Evolutionary conservation across 2,329 filamentous ascomycete genomes (phyloP).

Genomic region (Eutypa lata): DNA sequence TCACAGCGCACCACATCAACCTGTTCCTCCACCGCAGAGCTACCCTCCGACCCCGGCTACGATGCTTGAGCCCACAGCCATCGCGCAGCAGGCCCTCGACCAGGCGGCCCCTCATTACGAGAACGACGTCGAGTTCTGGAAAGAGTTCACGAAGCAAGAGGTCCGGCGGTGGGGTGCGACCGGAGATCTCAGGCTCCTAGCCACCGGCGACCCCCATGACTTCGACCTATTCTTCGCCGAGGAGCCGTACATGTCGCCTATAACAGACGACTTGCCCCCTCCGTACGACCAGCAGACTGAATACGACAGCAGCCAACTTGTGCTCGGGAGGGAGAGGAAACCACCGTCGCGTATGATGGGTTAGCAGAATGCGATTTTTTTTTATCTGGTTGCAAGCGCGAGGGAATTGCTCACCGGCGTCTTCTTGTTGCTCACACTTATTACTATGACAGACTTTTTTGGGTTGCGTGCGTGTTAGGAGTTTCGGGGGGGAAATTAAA

Average conservation of each 20-base stretch:
- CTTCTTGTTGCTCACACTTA: no score
- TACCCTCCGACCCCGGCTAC: constrained; percentile 14
- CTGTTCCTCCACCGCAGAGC: constrained; percentile 7
- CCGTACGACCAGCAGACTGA: not conserved
- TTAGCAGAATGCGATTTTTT: no score
- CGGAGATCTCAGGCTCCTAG: constrained; percentile 24
- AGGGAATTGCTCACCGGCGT: no score
- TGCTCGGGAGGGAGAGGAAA: no score
- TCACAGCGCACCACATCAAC: constrained; percentile 9
- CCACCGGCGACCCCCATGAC: constrained; percentile 20
- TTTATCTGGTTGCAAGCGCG: no score
- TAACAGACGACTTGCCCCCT: constrained; percentile 11
- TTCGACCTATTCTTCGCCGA: constrained; percentile 17
- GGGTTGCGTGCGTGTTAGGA: no score
- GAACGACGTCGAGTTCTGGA: constrained; percentile 15
- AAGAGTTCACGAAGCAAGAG: constrained; percentile 17
- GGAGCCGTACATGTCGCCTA: not conserved
- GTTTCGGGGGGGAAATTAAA: no score
- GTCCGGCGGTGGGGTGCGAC: constrained; percentile 19
- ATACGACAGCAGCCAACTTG: no score
- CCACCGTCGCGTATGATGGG: no score
- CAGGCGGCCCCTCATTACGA: constrained; percentile 5
- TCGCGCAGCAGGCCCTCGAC: constrained; percentile 10
- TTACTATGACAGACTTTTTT: no score
- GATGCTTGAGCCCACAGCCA: constrained; percentile 8